These are phyloP conservation scores for Termitomyces sp. DNA, from an alignment of 768 basidiomycete species.

Conservation along the genomic window DNA sequence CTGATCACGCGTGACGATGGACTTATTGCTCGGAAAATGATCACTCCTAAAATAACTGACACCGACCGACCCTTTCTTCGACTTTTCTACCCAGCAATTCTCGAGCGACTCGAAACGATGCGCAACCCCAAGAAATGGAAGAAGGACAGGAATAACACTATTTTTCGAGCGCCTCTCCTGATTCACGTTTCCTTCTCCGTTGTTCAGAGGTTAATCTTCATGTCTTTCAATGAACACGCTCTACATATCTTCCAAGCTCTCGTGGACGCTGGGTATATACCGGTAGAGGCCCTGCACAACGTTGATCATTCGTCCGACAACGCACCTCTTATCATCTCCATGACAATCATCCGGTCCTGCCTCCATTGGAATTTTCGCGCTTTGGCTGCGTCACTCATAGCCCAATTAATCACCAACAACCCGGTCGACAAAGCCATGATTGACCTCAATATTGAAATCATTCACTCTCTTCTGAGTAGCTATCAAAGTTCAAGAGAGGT, in stretches of 20 bases:
- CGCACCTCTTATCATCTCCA: slow-evolving; percentile 41
- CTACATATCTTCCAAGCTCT: slow-evolving; percentile 46
- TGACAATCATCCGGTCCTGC: slow-evolving; percentile 45
- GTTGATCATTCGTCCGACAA: slow-evolving; percentile 30
- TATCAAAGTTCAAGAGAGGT: slow-evolving; percentile 29
- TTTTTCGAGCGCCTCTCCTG: slow-evolving; percentile 31
- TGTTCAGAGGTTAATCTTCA: slow-evolving; percentile 33
- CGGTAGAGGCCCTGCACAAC: slow-evolving; percentile 37
- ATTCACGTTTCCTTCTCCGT: slow-evolving; percentile 36
- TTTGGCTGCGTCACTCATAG: slow-evolving; percentile 35
- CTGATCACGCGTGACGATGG: slow-evolving; percentile 6
- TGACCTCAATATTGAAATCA: slow-evolving; percentile 34
- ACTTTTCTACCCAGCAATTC: slow-evolving; percentile 25
- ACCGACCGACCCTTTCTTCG: slow-evolving; percentile 18
- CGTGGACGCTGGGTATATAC: slow-evolving; percentile 36
- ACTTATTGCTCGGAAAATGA: slow-evolving; percentile 14
- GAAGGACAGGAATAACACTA: no score
- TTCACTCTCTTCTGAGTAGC: slow-evolving; percentile 34
- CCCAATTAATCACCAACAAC: slow-evolving; percentile 16
- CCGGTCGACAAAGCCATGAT: slow-evolving; percentile 19
- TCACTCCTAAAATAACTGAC: slow-evolving; percentile 6
- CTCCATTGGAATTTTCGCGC: slow-evolving; percentile 49
- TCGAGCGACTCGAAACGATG: slow-evolving; percentile 14
- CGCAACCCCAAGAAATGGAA: slow-evolving; percentile 19
- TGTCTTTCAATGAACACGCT: slow-evolving; percentile 28